Base-by-base conservation (phyloP, 2,329 filamentous ascomycete species). In the Penicillium sp. region DNA sequence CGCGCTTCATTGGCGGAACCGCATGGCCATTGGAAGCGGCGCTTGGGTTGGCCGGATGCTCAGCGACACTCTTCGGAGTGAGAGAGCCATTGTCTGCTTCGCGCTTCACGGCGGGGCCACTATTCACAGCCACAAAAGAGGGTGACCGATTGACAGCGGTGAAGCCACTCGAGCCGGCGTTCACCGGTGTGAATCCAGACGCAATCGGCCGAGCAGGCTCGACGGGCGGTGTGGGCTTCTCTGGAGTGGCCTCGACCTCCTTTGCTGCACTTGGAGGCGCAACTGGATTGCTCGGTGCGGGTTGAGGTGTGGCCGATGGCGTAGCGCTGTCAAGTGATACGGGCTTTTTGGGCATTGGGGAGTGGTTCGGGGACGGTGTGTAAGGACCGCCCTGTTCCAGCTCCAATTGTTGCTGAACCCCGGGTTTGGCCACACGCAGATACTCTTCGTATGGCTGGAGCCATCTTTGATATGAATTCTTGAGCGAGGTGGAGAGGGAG, bases 391-490 rank as follows among this genome's bases (percentile, higher is more conserved):
- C 91, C 63, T 96, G 88, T 67, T 97, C 90, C 54, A 87, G 80
- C 66, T 97, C 91, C 8, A 97, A 75, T 69, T 96, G 89, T 62
- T 96, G 90, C 61, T 96, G 91, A n/a, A 97, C 90, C 28, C 89
- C 88, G 3, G 93, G 93, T 66, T 96, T 97, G 45, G 88, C 91
- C 13, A 91, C 75, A 45, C 87, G 81, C 38, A 98, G 74, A 65
- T 95, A 98, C 55, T 97, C 89, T 69, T 98, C 93, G 61, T 97
- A 98, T 0, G 93, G 93, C 63, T 89, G 88, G 3, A 98, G 82
- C 88, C 93, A 98, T 70, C 91, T 84, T 67, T 95, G 89, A 62
- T 94, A 98, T 0, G 93, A 97, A 69, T 98, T 98, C 69, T 97
- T 98, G 37, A 98, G 78, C 5, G 93, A 97, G 0, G 93, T 98